phyloP scores from a whole-genome alignment of 31 red algal genomes.

The Odonthalia washingtoniensis region DNA sequence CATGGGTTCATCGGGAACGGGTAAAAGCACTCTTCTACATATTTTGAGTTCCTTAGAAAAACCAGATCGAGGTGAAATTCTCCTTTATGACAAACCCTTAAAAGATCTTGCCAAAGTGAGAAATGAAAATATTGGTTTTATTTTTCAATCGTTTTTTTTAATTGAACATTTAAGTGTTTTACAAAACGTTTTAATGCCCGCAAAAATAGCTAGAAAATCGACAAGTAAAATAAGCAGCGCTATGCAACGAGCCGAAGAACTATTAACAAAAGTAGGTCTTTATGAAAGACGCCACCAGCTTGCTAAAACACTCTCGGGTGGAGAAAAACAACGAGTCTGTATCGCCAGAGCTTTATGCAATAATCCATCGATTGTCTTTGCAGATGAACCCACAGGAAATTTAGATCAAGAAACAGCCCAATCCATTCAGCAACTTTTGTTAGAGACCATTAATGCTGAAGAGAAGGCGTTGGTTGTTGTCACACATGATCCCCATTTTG shows the following conservation, averaged over 20 bases:
- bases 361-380: conserved; percentile 16
- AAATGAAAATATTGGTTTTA: conserved; percentile 13
- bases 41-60: conserved; percentile 28
- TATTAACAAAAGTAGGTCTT: neutral
- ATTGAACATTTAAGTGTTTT: conserved; percentile 1
- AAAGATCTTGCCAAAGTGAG: conserved; percentile 1
- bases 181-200: conserved; percentile 14
- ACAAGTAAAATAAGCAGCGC: conserved; percentile 14
- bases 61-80: neutral
- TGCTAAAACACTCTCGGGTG: conserved; percentile 23
- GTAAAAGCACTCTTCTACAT: conserved; percentile 98
- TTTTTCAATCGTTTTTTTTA: conserved; percentile 24
- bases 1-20: conserved; percentile 92
- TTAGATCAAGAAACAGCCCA: conserved; percentile 15
- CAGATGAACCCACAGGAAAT: conserved; percentile 47
- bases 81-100: neutral
- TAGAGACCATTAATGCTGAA: neutral
- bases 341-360: conserved; percentile 22
- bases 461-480: conserved; percentile 10
- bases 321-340: conserved; percentile 18
- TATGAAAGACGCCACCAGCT: conserved; percentile 4
- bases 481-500: conserved; percentile 23
- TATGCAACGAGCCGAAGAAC: conserved; percentile 3
- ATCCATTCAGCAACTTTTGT: conserved; percentile 5
- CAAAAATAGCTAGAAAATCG: neutral